Base-by-base conservation (phyloP, 2,329 filamentous ascomycete species). In the Colletotrichum neosansevieriae region DNA sequence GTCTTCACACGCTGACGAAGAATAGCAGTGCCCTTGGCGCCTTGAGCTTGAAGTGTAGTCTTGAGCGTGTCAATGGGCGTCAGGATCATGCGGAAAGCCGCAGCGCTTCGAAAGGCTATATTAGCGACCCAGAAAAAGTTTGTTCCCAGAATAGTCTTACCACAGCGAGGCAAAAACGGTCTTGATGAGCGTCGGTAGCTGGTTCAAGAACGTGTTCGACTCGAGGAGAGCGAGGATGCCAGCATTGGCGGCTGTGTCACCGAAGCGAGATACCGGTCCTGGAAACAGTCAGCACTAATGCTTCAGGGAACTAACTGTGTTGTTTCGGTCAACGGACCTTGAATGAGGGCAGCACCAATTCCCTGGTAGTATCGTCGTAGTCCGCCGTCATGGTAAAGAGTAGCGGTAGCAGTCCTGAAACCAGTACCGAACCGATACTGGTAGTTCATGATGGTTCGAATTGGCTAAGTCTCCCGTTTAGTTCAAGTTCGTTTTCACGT, bases 401-500 rank as follows among this genome's bases (percentile, higher is more conserved):
- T 83, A 15, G 74, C 71, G 1, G 78, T 79, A 0, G 83, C 81
- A 1, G 71, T 58, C 3, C 76, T 77, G 62, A 85, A 84, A 0
- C 79, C 76, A 0, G 77, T 79, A 1, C 83, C 83, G 44, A 80
- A 82, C 2, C 83, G 82, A 60, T 85, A 85, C 67, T 85, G 83
- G 50, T 84, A 85, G 73, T 85, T 85, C 83, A 85, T 85, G 12
- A 84, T 82, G 0, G 83, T 85, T 5, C 83, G 79, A 3, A 85
- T 74, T 3, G 83, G 83, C 82, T 84, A 53, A 4, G 2, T 6
- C 7, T 10, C 6, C 6, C 6, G 29, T 29, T 29, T 29, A 29
- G 29, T 29, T 29, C 29, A 9, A 29, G 29, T 29, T 29, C 29
- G 6, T 29, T 29, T 3, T 19, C 10, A 13, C 24, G 17, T n/a